A percentile compares a stretch with the other conserved stretches of the same genome.
phyloP scores from a whole-genome alignment of 108 stramenopile genomes.

The Mayamaea pseudoterrestris region DNA sequence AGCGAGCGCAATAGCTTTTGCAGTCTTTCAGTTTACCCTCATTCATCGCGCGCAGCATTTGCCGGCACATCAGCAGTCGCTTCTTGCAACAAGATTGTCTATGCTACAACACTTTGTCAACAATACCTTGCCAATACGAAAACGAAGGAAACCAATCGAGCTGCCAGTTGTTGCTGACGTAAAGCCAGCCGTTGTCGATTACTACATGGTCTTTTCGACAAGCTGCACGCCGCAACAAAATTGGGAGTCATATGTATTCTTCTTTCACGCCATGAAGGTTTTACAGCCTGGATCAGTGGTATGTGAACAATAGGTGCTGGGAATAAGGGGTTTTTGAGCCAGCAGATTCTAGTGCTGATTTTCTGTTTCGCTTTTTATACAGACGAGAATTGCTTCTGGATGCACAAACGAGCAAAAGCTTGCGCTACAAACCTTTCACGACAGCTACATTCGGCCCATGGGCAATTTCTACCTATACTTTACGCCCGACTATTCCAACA shows the following conservation, averaged over 20 bases:
- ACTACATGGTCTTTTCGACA: slow-evolving; percentile 62
- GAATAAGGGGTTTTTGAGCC: slow-evolving; percentile 19
- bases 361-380: slow-evolving; percentile 20
- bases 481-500: slow-evolving; percentile 41
- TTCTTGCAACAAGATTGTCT: too few relatives aligned
- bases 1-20: too few relatives aligned
- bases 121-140: too few relatives aligned
- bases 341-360: slow-evolving; percentile 19
- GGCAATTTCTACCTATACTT: slow-evolving; percentile 60
- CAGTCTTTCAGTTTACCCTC: too few relatives aligned
- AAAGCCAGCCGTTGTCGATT: too few relatives aligned
- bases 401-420: background rate
- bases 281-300: slow-evolving; percentile 64
- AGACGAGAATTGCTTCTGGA: background rate
- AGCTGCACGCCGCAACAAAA: slow-evolving; percentile 61
- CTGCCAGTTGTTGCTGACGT: too few relatives aligned
- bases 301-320: slow-evolving; percentile 80
- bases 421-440: too few relatives aligned
- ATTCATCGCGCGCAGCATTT: too few relatives aligned
- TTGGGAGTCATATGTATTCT: slow-evolving; percentile 83
- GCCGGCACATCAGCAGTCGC: too few relatives aligned
- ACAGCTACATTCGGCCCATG: slow-evolving; percentile 1
- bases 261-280: slow-evolving; percentile 45
- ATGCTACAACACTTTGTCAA: too few relatives aligned
- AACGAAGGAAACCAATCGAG: too few relatives aligned